A percentile compares a stretch with the other conserved stretches of the same genome.
These are phyloP conservation scores for Cryptococcus sp. DNA, from an alignment of 1,284 basidiomycete species.

Conservation along the genomic window DNA sequence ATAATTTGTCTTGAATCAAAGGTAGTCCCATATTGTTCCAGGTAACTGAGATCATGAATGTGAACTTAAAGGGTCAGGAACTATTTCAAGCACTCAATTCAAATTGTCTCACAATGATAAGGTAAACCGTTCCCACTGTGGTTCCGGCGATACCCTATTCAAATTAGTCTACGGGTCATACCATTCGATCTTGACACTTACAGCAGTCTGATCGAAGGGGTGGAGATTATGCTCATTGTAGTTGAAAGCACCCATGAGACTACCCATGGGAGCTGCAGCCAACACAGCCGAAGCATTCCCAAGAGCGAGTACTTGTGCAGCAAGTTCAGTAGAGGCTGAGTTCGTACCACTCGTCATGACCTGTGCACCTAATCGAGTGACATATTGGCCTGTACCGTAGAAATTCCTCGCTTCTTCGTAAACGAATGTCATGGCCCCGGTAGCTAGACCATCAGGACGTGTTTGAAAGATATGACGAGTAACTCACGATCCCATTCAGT, in stretches of 20 bases:
- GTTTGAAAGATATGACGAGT: too few relatives aligned
- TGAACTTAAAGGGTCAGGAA: constrained; percentile 19
- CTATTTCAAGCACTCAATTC: too few relatives aligned
- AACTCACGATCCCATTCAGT: constrained; percentile 26
- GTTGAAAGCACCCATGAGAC: constrained; percentile 25
- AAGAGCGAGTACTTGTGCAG: constrained; percentile 17
- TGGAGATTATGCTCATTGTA: constrained; percentile 30
- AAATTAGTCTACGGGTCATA: background rate
- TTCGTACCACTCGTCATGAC: constrained; percentile 21
- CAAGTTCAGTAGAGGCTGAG: constrained; percentile 18
- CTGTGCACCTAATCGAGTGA: constrained; percentile 17
- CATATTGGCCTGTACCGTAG: constrained; percentile 36
- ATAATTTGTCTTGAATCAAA: constrained; percentile 26
- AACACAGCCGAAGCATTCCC: constrained; percentile 17
- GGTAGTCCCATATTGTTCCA: constrained; percentile 26
- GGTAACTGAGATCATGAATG: constrained; percentile 36
- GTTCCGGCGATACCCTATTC: constrained; percentile 26
- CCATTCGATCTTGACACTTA: constrained; percentile 4
- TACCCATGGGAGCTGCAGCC: constrained; percentile 10
- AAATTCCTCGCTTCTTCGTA: constrained; percentile 40
- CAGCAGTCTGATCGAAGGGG: constrained; percentile 38
- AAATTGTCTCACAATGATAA: constrained; percentile 27
- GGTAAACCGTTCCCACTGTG: constrained; percentile 39
- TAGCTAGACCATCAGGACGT: constrained; percentile 9
- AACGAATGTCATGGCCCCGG: constrained; percentile 31